Evolutionary conservation across 2,329 filamentous ascomycete genomes (phyloP).

Genomic region (Xylariales sp.): DNA sequence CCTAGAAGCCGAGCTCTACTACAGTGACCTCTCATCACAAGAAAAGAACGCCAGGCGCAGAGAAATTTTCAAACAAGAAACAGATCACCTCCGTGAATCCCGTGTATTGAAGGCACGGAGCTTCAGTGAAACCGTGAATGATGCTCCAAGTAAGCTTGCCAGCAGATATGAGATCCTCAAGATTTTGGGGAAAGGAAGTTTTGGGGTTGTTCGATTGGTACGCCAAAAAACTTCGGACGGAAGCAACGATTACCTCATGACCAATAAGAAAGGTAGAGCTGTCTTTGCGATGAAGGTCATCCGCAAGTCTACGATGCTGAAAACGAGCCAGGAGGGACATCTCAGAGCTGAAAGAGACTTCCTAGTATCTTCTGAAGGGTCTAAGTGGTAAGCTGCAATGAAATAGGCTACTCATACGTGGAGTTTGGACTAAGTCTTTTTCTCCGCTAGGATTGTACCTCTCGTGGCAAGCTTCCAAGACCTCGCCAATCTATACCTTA

Average conservation of each 20-base stretch:
- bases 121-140: conserved; percentile 26
- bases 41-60: conserved; percentile 51
- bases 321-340: conserved; percentile 88
- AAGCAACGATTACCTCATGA: not conserved
- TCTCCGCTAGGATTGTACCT: conserved; percentile 67
- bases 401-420: not conserved
- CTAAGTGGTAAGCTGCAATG: conserved; percentile 72
- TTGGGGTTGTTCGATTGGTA: conserved; percentile 86
- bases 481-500: conserved; percentile 75
- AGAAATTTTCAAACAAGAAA: conserved; percentile 65
- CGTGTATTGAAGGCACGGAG: conserved; percentile 65
- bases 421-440: not conserved
- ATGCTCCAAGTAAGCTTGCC: conserved; percentile 42
- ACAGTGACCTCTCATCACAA: conserved; percentile 44
- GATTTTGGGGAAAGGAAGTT: conserved; percentile 87
- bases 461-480: conserved; percentile 90
- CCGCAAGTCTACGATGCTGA: conserved; percentile 87
- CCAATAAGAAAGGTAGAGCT: conserved; percentile 42
- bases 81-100: conserved; percentile 67
- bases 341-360: conserved; percentile 89
- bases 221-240: conserved; percentile 48
- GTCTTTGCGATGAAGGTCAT: conserved; percentile 98
- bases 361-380: conserved; percentile 82
- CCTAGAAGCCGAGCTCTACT: conserved; percentile 60
- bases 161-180: conserved; percentile 77